Evolutionary conservation across 768 basidiomycete species (phyloP).

Genomic region (Boletellus ananas): DNA sequence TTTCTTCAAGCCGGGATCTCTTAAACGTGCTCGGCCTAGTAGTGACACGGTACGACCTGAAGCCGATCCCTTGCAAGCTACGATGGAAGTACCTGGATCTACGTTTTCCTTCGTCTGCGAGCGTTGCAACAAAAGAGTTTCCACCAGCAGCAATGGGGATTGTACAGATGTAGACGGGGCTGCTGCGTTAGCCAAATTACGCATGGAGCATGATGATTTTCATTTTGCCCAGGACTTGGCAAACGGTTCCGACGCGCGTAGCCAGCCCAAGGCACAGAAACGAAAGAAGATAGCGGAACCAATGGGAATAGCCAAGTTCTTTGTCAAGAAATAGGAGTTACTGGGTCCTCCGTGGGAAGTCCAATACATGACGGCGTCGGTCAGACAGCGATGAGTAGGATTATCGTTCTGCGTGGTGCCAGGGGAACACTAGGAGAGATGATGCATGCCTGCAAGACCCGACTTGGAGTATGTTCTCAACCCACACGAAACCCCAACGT

Average conservation of each 20-base stretch:
- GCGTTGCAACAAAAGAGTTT: constrained; percentile 51
- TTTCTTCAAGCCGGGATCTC: constrained; percentile 55
- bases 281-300: constrained; percentile 30
- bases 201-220: constrained; percentile 81
- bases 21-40: constrained; percentile 41
- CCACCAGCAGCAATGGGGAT: constrained; percentile 23
- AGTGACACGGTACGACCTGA: constrained; percentile 8
- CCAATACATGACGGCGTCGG: too few relatives aligned
- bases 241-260: constrained; percentile 31
- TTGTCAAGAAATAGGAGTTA: constrained; percentile 31
- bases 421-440: background rate
- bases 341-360: too few relatives aligned
- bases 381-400: too few relatives aligned
- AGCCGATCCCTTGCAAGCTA: background rate
- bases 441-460: background rate
- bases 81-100: background rate
- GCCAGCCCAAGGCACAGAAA: constrained; percentile 20
- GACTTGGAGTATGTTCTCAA: constrained; percentile 6
- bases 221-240: constrained; percentile 83
- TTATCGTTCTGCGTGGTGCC: too few relatives aligned
- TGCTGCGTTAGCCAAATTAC: constrained; percentile 40
- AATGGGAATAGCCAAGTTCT: constrained; percentile 48
- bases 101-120: constrained; percentile 46
- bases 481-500: constrained; percentile 1
- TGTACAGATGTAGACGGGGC: constrained; percentile 25